Conservation (phyloP, 2,329 filamentous ascomycete species). For the Trichoderma semiorbis region DNA sequence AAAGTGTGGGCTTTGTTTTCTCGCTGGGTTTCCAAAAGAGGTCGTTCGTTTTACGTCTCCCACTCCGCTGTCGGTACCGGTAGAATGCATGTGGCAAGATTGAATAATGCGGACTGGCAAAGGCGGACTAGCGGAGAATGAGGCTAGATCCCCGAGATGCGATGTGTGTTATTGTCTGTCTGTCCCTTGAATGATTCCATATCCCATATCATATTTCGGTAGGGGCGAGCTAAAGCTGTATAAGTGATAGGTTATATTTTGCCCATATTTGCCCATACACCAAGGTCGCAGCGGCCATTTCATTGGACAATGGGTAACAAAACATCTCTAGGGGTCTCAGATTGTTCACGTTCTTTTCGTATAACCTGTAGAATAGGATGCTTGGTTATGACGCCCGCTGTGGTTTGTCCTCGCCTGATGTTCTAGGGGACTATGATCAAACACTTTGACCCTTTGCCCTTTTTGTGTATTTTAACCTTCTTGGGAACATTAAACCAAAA, state of each 20-base stretch:
- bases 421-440: not conserved
- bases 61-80: not conserved
- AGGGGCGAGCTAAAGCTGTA: not conserved
- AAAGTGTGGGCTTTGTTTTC: not conserved
- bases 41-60: not conserved
- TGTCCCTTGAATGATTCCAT: not conserved
- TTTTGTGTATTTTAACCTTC: not conserved
- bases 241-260: conserved; percentile 6
- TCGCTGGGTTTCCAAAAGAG: not conserved
- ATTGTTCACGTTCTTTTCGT: not conserved
- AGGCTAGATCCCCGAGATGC: not conserved
- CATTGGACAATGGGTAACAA: not conserved
- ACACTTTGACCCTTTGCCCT: not conserved
- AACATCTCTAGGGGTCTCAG: not conserved
- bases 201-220: not conserved
- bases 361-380: not conserved
- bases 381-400: not conserved
- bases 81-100: not conserved
- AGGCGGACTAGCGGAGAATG: not conserved
- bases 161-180: not conserved
- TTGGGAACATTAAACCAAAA: not conserved
- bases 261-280: not conserved
- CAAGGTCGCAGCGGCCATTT: not conserved
- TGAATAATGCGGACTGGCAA: not conserved
- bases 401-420: not conserved